These are phyloP conservation scores for Carex cristatella DNA, from an alignment of 176 grass and related monocot genomes.

Conservation along the genomic window DNA sequence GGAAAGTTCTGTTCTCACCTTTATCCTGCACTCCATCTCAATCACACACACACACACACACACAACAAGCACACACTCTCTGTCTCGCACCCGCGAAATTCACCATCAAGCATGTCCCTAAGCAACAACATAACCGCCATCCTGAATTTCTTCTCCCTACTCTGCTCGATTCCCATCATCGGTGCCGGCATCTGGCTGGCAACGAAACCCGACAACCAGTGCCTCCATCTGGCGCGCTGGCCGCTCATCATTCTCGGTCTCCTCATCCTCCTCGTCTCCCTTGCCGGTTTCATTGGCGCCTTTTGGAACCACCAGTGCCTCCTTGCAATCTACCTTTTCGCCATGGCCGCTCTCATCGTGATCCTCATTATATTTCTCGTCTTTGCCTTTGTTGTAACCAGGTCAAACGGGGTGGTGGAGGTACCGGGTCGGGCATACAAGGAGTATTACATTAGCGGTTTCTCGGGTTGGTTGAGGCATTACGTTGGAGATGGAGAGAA, in stretches of 20 bases:
- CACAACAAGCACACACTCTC: neutral
- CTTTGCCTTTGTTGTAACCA: constrained; percentile 71
- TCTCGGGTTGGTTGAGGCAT: constrained; percentile 53
- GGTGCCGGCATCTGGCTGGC: constrained; percentile 66
- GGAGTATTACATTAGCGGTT: constrained; percentile 63
- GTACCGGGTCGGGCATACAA: constrained; percentile 44
- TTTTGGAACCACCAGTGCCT: constrained; percentile 67
- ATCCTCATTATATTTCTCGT: constrained; percentile 58
- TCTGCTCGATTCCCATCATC: constrained; percentile 64
- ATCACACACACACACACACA: neutral
- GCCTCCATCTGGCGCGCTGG: constrained; percentile 52
- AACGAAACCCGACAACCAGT: constrained; percentile 51
- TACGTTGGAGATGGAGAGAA: constrained; percentile 29
- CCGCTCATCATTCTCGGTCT: constrained; percentile 46
- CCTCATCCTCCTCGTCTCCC: constrained; percentile 73
- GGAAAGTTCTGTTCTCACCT: neutral
- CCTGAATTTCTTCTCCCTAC: constrained; percentile 60
- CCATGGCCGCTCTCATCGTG: constrained; percentile 66
- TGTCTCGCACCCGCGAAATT: neutral
- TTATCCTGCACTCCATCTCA: neutral
- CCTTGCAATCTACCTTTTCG: constrained; percentile 84
- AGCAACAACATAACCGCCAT: constrained; percentile 94
- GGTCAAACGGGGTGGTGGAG: neutral
- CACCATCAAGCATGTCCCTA: constrained; percentile 40
- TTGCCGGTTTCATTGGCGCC: constrained; percentile 62